Evolutionary conservation across 257 asterid genomes (phyloP), one percentile per base, ranked within the genome.

Genomic region (Eustoma russellianum): DNA sequence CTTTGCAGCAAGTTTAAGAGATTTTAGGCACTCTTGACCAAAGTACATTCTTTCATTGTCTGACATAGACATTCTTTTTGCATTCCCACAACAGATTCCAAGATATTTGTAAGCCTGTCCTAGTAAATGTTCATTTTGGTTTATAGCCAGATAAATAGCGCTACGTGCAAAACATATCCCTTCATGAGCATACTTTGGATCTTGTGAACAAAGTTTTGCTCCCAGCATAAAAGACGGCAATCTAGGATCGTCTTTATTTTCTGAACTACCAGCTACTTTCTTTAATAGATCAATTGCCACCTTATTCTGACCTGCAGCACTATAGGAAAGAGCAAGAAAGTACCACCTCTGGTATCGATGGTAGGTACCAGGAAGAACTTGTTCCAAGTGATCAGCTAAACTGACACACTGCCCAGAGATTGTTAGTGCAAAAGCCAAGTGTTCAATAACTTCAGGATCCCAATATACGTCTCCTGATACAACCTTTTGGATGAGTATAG

Each of bases 271-370:
- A 0, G 77, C 64, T 3, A 70, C 81, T 61, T 83, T 89, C 78
- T 75, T 79, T 15, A 89, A 66, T 68, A 89, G 91, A 59, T 74
- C 67, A 17, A 86, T 59, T 0, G 95, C 86, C 0, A 81, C 68
- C 34, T 66, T 69, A 66, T 74, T 60, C 67, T 83, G 91, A 34
- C 90, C 93, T 12, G 83, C 77, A 46, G 95, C 79, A 17, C 85
- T 70, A 52, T 81, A 86, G 71, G 91, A 86, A 9, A 89, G 91
- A 48, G 94, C 93, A 51, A 89, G 95, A 76, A 83, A 77, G 66
- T 83, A 86, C 97, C 97, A 89, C 48, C 94, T 79, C 69, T 83
- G 83, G 0, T 73, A 78, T 41, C 95, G 74, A 56, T 60, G 56
- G 63, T 83, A 81, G 44, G 70, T 52, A 11, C 95, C 82, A 0